Base-by-base conservation (phyloP, 345 rosid species). In the Zanthoxylum bungeanum region DNA sequence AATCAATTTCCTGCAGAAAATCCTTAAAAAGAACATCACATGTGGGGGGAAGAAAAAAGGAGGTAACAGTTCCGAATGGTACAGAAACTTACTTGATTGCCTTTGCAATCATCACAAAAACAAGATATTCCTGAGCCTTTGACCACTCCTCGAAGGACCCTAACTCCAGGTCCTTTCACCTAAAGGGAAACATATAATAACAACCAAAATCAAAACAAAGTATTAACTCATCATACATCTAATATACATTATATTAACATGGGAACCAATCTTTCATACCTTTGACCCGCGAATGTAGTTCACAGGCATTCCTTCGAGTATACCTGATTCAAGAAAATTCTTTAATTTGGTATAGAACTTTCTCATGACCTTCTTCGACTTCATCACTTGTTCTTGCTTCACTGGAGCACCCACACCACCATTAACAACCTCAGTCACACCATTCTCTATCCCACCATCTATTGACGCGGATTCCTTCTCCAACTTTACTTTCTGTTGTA, bases 261-360 rank as follows among this genome's bases (percentile, higher is more conserved):
- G 40, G 33, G 24, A 34, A 25, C 9, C 66, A 39, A 36, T 46
- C 57, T 16, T 68, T 44, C 58, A 53, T 85, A 94, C 98, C 98
- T 83, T 92, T 16, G 78, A 65, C 40, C 78, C 74, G 50, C 97
- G 88, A 19, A 80, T n/a, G 76, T 94, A 94, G 63, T 76, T 86
- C 77, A 92, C 97, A 56, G 69, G 63, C 47, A 75, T 27, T 56
- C 90, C 98, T 75, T 94, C 98, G 8, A 94, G 88, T 69, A 94
- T 82, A 33, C 98, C 91, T 2, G 88, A 79, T 68, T 83, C 88
- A 7, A 94, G 81, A 74, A 94, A 80, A 49, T 89, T 95, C 82
- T 82, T 87, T 79, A 94, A 72, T 73, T 84, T 85, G 0, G 83
- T 19, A 6, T 89, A 88, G 64, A 84, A 87, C 73, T 72, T 81